Conservation (phyloP, 306 rosid species). For the Medicago truncatula region MtrunA17r5.0-ANR NC_053048.1:55954501-55955000, state of each 20-base stretch:
- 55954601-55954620: conserved; percentile 92
- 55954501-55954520: conserved; percentile 91
- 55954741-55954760: not conserved
- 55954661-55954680: not conserved
- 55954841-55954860: conserved; percentile 47
- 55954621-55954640: conserved; percentile 93
- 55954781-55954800: not conserved
- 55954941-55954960: conserved; percentile 72
- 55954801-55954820: not conserved
- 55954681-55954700: not conserved
- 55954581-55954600: conserved; percentile 98
- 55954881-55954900: conserved; percentile 97
- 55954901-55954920: conserved; percentile 76
- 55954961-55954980: not conserved
- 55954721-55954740: not conserved
- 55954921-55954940: conserved; percentile 86
- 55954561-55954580: conserved; percentile 80
- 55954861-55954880: conserved; percentile 94
- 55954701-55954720: not conserved
- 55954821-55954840: conserved; percentile 4
- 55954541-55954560: conserved; percentile 98
- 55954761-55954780: not conserved
- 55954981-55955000: not conserved
- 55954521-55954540: conserved; percentile 97
- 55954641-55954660: not conserved